Evolutionary conservation across 1,284 basidiomycete genomes (phyloP), one percentile per base, ranked within the genome.

Genomic region (Cryptococcus hybrid): DNA sequence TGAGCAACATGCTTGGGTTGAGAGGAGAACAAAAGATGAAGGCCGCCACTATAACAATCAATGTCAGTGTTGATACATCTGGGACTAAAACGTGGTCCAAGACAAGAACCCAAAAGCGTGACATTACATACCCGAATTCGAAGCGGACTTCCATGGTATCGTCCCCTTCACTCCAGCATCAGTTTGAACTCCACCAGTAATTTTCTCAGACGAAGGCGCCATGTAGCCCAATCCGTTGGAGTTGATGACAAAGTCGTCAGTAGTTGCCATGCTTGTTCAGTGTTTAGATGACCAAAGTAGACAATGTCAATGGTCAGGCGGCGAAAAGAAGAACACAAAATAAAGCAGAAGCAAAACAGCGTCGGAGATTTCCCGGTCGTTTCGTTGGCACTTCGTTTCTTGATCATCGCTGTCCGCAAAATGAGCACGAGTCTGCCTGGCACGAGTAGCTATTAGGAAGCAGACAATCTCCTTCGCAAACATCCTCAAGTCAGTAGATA

Each of bases 21-120:
- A 56, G 85, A 83, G 56, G 91, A 90, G 65, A 93, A 82, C 38
- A 93, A 85, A 37, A 95, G 84, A 69, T 95, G 92, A 8, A 94
- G 84, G 68, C 94, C 92, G 45, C 92, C 90, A 60, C 84, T 86
- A 43, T 84, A 84, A 63, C 9, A 30, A n/a, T 30, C 38, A 8
- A 8, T 47, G n/a, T 56, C 35, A 56, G 34, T n/a, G 13, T 5
- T 15, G 13, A 34, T 36, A 13, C 11, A 42, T 8, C 8, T 3
- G 39, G 38, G 5, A 11, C 7, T 36, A 35, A 47, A 6, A 43
- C 18, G 39, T 36, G 52, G 11, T 39, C 43, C 18, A 37, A 49
- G 8, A 5, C 46, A 48, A n/a, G 42, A 52, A 15, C 34, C 15
- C 43, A 49, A 12, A 39, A 37, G 36, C 35, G 15, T 30, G 8